Evolutionary conservation across 2,329 filamentous ascomycete species (phyloP).

Genomic region (Alternaria consortialis): DNA sequence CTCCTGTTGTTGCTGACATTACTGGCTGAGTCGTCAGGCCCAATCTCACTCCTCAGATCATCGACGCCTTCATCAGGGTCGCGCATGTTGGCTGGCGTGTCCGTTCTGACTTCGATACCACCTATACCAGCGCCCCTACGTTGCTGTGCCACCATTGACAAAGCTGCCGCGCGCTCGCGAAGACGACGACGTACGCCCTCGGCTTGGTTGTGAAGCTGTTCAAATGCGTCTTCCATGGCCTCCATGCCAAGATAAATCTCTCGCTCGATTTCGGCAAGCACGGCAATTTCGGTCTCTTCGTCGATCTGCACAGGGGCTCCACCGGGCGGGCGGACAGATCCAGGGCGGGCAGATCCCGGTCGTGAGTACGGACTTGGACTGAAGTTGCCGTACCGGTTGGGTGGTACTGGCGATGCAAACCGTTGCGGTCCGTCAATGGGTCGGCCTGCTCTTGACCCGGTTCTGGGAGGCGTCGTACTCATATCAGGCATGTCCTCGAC

Average conservation of each 20-base stretch:
- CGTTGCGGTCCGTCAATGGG: conserved; percentile 48
- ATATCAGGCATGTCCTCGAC: conserved; percentile 67
- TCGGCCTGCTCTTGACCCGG: conserved; percentile 51
- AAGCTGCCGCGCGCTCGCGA: conserved; percentile 81
- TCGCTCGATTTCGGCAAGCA: conserved; percentile 87
- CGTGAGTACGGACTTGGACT: conserved; percentile 27
- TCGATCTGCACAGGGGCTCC: conserved; percentile 84
- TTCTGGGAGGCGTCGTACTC: conserved; percentile 30
- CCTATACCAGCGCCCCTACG: conserved; percentile 58
- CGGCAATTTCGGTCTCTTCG: conserved; percentile 91
- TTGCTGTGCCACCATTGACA: conserved; percentile 71
- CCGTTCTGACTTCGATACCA: conserved; percentile 55
- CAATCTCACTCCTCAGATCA: conserved; percentile 62
- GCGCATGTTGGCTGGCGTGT: conserved; percentile 57
- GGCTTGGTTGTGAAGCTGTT: conserved; percentile 85
- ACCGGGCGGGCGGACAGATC: conserved; percentile 50
- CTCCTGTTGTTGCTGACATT: conserved; percentile 78
- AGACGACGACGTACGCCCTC: conserved; percentile 81
- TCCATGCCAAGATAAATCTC: conserved; percentile 97
- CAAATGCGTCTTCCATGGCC: conserved; percentile 90
- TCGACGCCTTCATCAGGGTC: conserved; percentile 50
- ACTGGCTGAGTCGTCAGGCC: conserved; percentile 81
- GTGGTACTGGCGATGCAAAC: conserved; percentile 62
- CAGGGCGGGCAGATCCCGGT: conserved; percentile 32
- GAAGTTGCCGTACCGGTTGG: conserved; percentile 56